Evolutionary conservation across 495 filamentous ascomycete genomes (phyloP).

Genomic region (Annulohypoxylon stygium): DNA sequence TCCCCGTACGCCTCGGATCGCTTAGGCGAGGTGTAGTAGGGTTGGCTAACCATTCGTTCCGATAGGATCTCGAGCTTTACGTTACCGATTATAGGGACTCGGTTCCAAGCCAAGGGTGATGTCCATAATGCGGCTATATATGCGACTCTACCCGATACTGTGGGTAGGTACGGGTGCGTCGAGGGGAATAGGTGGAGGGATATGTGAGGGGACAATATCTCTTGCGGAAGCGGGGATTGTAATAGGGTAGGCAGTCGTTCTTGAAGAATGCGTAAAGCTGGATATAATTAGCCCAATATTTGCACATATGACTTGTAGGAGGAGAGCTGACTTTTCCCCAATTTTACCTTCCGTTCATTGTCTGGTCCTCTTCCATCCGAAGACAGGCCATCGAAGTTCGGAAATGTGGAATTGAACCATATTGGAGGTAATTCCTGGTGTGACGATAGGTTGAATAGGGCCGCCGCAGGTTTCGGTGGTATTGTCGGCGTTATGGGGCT

Average conservation of each 20-base stretch:
- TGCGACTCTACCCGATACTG: slow-evolving; percentile 86
- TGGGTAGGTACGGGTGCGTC: slow-evolving; percentile 94
- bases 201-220: slow-evolving; percentile 89
- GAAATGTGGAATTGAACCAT: slow-evolving; percentile 55
- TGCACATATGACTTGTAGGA: slow-evolving; percentile 6
- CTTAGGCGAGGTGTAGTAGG: slow-evolving; percentile 47
- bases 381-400: slow-evolving; percentile 35
- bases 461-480: background rate
- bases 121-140: slow-evolving; percentile 97
- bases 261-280: slow-evolving; percentile 88
- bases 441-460: slow-evolving; percentile 23
- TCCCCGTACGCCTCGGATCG: slow-evolving; percentile 69
- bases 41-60: slow-evolving; percentile 81
- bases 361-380: slow-evolving; percentile 64
- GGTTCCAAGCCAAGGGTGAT: slow-evolving; percentile 93
- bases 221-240: slow-evolving; percentile 82
- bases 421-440: slow-evolving; percentile 43
- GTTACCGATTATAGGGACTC: slow-evolving; percentile 88
- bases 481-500: slow-evolving; percentile 29
- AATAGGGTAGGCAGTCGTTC: slow-evolving; percentile 87
- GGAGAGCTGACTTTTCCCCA: slow-evolving; percentile 81
- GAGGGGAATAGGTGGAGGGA: slow-evolving; percentile 96
- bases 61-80: slow-evolving; percentile 87
- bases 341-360: slow-evolving; percentile 81
- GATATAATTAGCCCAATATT: slow-evolving; percentile 21